Evolutionary conservation across 129 eudicot genomes (phyloP).

Genomic region (Flaveria sonorensis): DNA sequence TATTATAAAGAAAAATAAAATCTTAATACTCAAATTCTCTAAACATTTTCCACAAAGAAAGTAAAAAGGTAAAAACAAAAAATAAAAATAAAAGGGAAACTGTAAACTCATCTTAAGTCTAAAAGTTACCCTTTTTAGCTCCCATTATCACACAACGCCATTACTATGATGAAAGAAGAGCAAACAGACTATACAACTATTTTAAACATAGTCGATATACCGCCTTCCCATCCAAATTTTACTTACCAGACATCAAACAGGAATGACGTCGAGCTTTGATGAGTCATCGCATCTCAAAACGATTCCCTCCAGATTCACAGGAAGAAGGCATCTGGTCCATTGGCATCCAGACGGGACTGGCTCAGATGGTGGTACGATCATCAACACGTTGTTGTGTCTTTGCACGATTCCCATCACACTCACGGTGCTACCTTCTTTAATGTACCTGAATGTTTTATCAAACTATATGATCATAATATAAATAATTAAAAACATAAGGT

Average conservation of each 20-base stretch:
- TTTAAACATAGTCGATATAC: constrained; percentile 34
- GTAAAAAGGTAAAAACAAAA: constrained; percentile 16
- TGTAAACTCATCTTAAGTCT: constrained; percentile 34
- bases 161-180: constrained; percentile 35
- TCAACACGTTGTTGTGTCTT: constrained; percentile 65
- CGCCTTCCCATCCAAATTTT: constrained; percentile 24
- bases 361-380: constrained; percentile 74
- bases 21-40: constrained; percentile 30
- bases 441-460: constrained; percentile 39
- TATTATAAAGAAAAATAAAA: constrained; percentile 32
- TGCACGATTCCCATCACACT: constrained; percentile 74
- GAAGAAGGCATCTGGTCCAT: constrained; percentile 65
- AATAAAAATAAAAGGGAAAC: constrained; percentile 11
- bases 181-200: constrained; percentile 51
- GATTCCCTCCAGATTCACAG: constrained; percentile 62
- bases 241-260: constrained; percentile 45
- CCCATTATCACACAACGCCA: constrained; percentile 45
- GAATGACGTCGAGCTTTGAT: constrained; percentile 69
- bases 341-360: constrained; percentile 63
- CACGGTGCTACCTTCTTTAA: constrained; percentile 72
- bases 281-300: constrained; percentile 68
- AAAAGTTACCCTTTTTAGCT: constrained; percentile 32
- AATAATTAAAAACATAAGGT: not conserved
- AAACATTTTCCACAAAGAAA: constrained; percentile 29
- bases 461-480: not conserved